Conservation (phyloP, 2,329 filamentous ascomycete species). For the Clarireedia monteithiana region DNA sequence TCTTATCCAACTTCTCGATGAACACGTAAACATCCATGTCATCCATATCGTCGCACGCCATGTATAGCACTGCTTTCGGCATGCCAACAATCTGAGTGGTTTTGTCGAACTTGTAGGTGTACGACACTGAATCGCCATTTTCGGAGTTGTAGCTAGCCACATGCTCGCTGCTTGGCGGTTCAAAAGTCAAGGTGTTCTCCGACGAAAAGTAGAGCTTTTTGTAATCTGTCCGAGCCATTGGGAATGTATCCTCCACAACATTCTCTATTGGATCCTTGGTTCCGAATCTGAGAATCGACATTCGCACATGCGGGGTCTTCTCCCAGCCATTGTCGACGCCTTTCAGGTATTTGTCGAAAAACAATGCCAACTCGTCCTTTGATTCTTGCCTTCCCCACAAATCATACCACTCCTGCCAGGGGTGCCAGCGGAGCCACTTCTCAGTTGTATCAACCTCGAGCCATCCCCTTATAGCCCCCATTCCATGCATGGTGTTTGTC, state of each 20-base stretch:
- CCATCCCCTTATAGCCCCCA: neutral
- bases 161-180: too few species aligned
- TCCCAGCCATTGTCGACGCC: conserved; percentile 39
- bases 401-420: conserved; percentile 39
- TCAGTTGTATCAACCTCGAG: conserved; percentile 2
- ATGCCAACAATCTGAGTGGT: conserved; percentile 36
- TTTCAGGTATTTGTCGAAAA: conserved; percentile 40
- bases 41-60: conserved; percentile 35
- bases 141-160: too few species aligned
- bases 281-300: conserved; percentile 21
- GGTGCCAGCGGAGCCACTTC: conserved; percentile 12
- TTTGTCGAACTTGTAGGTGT: conserved; percentile 30
- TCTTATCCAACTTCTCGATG: conserved; percentile 36
- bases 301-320: conserved; percentile 37
- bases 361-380: conserved; percentile 33
- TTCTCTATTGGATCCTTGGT: conserved; percentile 21
- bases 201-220: neutral
- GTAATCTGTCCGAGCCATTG: conserved; percentile 11
- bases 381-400: conserved; percentile 30
- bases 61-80: conserved; percentile 39
- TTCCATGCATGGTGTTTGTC: conserved; percentile 8
- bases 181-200: neutral
- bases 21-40: conserved; percentile 39
- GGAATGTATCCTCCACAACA: neutral
- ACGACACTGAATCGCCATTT: too few species aligned